phyloP scores from a whole-genome alignment of 2,329 filamentous ascomycete species.

The Phaeosphaeriaceae sp. region DNA sequence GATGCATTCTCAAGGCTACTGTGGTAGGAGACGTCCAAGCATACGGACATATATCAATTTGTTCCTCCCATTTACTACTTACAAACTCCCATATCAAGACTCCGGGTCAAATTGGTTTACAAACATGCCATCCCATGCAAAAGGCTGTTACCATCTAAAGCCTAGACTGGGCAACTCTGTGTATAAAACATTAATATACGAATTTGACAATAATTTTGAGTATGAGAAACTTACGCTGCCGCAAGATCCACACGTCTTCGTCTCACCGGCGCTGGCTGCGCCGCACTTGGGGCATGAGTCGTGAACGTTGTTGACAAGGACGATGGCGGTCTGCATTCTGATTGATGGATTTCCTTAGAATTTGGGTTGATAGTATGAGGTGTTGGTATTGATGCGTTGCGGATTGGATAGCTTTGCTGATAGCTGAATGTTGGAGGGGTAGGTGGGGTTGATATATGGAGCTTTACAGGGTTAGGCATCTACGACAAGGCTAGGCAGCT shows the following conservation, averaged over 20 bases:
- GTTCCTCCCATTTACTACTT: no score
- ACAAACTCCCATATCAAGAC: no score
- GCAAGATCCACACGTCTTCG: constrained; percentile 48
- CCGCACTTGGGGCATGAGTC: constrained; percentile 49
- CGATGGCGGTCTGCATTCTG: constrained; percentile 36
- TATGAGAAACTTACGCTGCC: constrained; percentile 41
- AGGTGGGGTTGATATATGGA: constrained; percentile 46
- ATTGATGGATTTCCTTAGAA: neutral
- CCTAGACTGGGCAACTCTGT: constrained; percentile 35
- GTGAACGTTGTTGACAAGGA: constrained; percentile 40
- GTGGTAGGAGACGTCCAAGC: no score
- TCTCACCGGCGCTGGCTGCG: constrained; percentile 35
- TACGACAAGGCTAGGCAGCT: constrained; percentile 27
- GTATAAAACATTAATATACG: neutral
- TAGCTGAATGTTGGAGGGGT: constrained; percentile 30
- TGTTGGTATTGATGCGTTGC: neutral
- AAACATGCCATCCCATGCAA: neutral
- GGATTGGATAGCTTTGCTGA: constrained; percentile 13
- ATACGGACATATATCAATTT: no score
- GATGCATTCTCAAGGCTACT: no score
- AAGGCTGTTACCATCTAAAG: neutral
- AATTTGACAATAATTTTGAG: neutral
- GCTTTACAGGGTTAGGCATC: constrained; percentile 19
- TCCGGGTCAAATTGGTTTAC: no score
- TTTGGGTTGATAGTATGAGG: neutral